Conservation (phyloP, 2,329 filamentous ascomycete genomes). For the Grosmannia serpens region DNA sequence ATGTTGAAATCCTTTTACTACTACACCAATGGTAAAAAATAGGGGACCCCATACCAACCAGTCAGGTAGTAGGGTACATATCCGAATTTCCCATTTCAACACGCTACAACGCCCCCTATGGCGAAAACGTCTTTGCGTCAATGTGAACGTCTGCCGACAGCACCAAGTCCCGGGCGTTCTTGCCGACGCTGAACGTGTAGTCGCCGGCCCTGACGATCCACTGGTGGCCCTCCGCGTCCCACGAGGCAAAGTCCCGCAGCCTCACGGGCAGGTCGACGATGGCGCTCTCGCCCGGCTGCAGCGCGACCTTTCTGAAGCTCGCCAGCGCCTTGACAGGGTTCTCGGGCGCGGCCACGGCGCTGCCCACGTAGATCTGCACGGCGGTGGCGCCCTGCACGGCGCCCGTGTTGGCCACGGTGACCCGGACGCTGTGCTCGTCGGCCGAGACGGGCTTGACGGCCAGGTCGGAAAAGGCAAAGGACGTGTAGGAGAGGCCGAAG, state of each 20-base stretch:
- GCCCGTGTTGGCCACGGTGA: background rate
- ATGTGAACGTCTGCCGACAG: background rate
- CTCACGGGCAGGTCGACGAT: constrained; percentile 46
- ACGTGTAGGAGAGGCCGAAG: constrained; percentile 68
- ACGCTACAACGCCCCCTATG: background rate
- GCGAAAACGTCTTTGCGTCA: background rate
- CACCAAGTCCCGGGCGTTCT: background rate
- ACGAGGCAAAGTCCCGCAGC: constrained; percentile 11
- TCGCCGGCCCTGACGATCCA: constrained; percentile 15
- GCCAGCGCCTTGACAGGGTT: background rate
- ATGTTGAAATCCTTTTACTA: too few species aligned
- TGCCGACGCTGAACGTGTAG: background rate
- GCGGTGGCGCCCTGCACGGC: constrained; percentile 22
- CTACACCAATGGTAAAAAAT: too few species aligned
- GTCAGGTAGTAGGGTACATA: too few species aligned
- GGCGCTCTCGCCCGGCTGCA: constrained; percentile 38
- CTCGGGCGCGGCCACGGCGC: constrained; percentile 28
- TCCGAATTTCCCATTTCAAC: background rate
- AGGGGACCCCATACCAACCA: too few species aligned
- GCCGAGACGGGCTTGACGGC: constrained; percentile 12
- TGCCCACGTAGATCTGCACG: background rate
- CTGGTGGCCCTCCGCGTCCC: constrained; percentile 24
- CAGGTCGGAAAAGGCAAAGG: constrained; percentile 32
- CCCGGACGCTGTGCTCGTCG: background rate
- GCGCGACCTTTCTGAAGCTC: background rate